Base-by-base conservation (phyloP, 192 early-diverging fungal species). In the Backusella psychrophila region DNA sequence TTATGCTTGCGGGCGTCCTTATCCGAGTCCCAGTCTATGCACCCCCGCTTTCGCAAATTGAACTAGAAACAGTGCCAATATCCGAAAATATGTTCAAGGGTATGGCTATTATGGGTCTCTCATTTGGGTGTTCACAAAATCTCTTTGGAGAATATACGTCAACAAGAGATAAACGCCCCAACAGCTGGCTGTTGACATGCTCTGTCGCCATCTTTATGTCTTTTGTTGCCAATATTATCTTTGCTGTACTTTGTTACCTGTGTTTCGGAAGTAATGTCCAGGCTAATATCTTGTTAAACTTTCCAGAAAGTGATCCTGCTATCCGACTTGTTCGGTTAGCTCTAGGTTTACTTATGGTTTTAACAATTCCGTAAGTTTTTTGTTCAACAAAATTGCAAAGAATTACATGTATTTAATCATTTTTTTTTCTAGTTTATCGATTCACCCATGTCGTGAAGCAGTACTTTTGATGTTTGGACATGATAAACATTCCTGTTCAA, bases 231-330 rank as follows among this genome's bases (percentile, higher is more conserved):
- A 90, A 87, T 65, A 73, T 90, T 70, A 79, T 85, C 0, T 92
- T 92, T 81, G 87, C 89, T 1, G 69, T 88, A 35, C 71, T 88
- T 71, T 87, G 89, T 68, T 92, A 91, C 73, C 36, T 82, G 63
- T 82, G 85, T 8, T 92, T 92, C 83, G 91, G 91, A 3, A 66
- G 81, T 26, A 80, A 83, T 72, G 89, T 89, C 7, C 71, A 88
- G 70, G 85, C 90, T 38, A 92, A 92, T 69, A 75, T 92, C 75
- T 86, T 92, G 53, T 85, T 89, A 67, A 91, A 91, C 75, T 92
- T 92, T 79, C 81, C 82, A 2, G 38, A 70, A 15, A 87, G 85
- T 44, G 91, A 92, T 67, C 74, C 39, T 1, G 56, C 82, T 74
- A 89, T 90, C 42, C 91, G 90, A 59, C 42, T 88, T 33, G 90